A percentile compares a stretch with the other conserved stretches of the same genome.
Conservation (phyloP, 495 filamentous ascomycete genomes). For the Evansstolkia leycettana region DNA sequence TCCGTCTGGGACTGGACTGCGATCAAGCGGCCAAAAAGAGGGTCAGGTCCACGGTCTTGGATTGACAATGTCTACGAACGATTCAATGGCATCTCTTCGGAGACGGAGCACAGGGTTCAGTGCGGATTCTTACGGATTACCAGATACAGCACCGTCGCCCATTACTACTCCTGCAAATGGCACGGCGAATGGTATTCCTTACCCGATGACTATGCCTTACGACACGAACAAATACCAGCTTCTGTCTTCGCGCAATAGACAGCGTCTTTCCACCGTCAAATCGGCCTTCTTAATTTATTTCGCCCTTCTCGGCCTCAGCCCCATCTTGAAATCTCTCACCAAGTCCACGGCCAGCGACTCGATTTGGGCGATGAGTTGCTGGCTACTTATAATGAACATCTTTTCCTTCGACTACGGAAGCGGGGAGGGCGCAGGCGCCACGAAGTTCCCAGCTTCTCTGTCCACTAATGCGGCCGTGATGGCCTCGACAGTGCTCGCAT, state of each 20-base stretch:
- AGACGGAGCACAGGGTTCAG: slow-evolving; percentile 9
- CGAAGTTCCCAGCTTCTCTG: slow-evolving; percentile 68
- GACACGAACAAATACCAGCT: slow-evolving; percentile 12
- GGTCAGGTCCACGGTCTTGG: slow-evolving; percentile 35
- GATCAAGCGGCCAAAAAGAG: slow-evolving; percentile 15
- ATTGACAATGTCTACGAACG: slow-evolving; percentile 25
- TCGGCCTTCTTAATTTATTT: slow-evolving; percentile 91
- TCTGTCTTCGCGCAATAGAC: slow-evolving; percentile 49
- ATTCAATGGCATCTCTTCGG: slow-evolving; percentile 14
- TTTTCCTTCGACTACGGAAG: slow-evolving; percentile 94
- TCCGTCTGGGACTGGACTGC: slow-evolving; percentile 12
- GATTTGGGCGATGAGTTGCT: slow-evolving; percentile 93
- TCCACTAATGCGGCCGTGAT: slow-evolving; percentile 93
- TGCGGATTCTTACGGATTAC: slow-evolving; percentile 5
- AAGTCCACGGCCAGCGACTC: slow-evolving; percentile 79
- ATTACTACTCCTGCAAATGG: slow-evolving; percentile 4
- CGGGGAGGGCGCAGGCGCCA: slow-evolving; percentile 34
- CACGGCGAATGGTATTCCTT: slow-evolving; percentile 2
- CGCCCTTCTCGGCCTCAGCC: slow-evolving; percentile 77
- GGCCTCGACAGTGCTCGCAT: slow-evolving; percentile 86
- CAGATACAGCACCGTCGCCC: slow-evolving; percentile 3
- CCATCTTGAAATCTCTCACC: slow-evolving; percentile 89
- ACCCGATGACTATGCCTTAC: slow-evolving; percentile 5
- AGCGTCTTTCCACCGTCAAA: slow-evolving; percentile 64
- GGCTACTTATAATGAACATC: slow-evolving; percentile 88